Percentiles rank a stretch among this genome's conserved stretches.
Evolutionary conservation across 441 rosid species (phyloP).

Genomic region (Raphanus hybrid): DNA sequence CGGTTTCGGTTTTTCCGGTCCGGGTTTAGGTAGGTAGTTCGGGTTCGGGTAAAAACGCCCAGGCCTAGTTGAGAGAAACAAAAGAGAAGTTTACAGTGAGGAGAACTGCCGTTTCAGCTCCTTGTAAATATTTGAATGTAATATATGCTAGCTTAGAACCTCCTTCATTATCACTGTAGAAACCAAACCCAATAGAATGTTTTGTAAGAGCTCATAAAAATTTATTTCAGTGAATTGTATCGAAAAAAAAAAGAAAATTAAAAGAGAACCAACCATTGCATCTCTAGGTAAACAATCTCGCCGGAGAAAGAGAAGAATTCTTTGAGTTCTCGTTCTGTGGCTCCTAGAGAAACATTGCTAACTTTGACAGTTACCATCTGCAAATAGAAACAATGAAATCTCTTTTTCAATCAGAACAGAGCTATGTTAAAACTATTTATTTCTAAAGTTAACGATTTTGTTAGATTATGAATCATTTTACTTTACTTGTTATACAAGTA

Average conservation of each 20-base stretch:
- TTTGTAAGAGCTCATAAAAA: not conserved
- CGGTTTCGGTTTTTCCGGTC: no score
- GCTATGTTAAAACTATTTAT: not conserved
- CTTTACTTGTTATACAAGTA: not conserved
- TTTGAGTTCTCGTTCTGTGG: conserved; percentile 72
- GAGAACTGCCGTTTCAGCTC: conserved; percentile 92
- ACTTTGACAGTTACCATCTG: conserved; percentile 81
- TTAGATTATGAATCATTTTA: not conserved
- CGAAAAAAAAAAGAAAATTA: not conserved
- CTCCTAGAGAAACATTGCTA: conserved; percentile 74
- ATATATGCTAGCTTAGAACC: conserved; percentile 72
- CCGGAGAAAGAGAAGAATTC: conserved; percentile 96
- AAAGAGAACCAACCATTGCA: conserved; percentile 56
- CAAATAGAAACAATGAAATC: conserved; percentile 22
- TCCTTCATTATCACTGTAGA: conserved; percentile 56
- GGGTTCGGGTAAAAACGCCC: no score
- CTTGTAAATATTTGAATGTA: conserved; percentile 85
- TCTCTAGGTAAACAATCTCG: conserved; percentile 78
- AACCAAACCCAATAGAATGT: not conserved
- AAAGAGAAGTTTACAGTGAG: conserved; percentile 57
- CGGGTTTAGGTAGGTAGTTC: no score
- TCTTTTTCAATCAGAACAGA: not conserved
- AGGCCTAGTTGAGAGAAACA: not conserved
- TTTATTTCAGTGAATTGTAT: not conserved
- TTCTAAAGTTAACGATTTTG: not conserved